A percentile compares a stretch with the other conserved stretches of the same genome.
Evolutionary conservation across 805 yeast genomes (phyloP).

Genomic region (Nakazawaea ishiwadae): DNA sequence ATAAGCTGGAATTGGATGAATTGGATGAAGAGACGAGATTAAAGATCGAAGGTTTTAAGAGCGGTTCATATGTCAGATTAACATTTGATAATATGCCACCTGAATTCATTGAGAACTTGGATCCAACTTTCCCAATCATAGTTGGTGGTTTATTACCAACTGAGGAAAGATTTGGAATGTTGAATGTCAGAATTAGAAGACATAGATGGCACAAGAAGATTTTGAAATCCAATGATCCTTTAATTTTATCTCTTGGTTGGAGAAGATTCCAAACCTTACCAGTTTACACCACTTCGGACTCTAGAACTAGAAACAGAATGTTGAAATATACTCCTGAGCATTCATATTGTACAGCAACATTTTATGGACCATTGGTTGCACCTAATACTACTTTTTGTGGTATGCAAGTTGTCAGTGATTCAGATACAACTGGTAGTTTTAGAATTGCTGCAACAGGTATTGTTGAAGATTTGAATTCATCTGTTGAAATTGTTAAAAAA

Average conservation of each 20-base stretch:
- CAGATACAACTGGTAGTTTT: slow-evolving; percentile 83
- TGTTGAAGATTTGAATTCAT: slow-evolving; percentile 87
- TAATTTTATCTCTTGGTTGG: slow-evolving; percentile 94
- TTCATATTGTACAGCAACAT: slow-evolving; percentile 91
- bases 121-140: slow-evolving; percentile 79
- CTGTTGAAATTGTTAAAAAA: slow-evolving; percentile 91
- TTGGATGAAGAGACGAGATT: slow-evolving; percentile 75
- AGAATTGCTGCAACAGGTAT: slow-evolving; percentile 97
- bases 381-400: slow-evolving; percentile 98
- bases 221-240: slow-evolving; percentile 91
- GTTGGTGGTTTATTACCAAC: slow-evolving; percentile 89
- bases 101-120: slow-evolving; percentile 84
- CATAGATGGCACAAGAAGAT: slow-evolving; percentile 99
- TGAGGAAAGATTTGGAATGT: slow-evolving; percentile 88
- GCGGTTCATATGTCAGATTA: slow-evolving; percentile 90
- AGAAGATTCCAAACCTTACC: slow-evolving; percentile 97
- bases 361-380: slow-evolving; percentile 95
- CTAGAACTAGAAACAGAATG: slow-evolving; percentile 97
- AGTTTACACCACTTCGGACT: slow-evolving; percentile 91
- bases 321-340: slow-evolving; percentile 98
- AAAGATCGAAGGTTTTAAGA: slow-evolving; percentile 84
- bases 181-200: slow-evolving; percentile 91
- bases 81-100: slow-evolving; percentile 82
- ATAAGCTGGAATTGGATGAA: slow-evolving; percentile 68
- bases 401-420: slow-evolving; percentile 79